phyloP scores from a whole-genome alignment of 23 red algal genomes.

The Chondrus crispus region DNA sequence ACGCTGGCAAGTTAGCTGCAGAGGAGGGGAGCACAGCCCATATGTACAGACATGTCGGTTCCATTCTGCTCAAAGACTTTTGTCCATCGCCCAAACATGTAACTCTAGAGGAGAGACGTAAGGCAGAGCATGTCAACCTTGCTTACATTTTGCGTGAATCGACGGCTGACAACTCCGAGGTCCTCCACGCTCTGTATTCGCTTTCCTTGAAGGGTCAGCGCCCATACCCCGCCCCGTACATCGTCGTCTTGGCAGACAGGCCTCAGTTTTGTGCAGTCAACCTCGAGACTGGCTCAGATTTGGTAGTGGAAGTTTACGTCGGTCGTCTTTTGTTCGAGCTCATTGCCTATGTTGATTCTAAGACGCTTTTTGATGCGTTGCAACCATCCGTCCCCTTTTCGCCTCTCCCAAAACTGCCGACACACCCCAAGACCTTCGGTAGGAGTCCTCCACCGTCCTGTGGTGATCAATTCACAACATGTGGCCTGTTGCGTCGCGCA shows the following conservation, averaged over 20 bases:
- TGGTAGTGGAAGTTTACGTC: slow-evolving; percentile 25
- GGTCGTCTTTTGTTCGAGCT: slow-evolving; percentile 51
- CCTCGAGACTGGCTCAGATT: not conserved
- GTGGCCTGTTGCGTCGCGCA: slow-evolving; percentile 27
- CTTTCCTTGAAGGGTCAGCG: not conserved
- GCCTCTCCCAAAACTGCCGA: not conserved
- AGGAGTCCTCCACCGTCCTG: not conserved
- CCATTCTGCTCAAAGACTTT: not conserved
- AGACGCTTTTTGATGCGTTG: slow-evolving; percentile 19
- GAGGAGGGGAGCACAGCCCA: not conserved
- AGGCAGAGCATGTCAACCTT: slow-evolving; percentile 12
- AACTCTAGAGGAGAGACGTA: not conserved
- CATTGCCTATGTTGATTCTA: slow-evolving; percentile 47
- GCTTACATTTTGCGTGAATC: not conserved
- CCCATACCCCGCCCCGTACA: slow-evolving; percentile 29
- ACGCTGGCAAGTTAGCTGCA: slow-evolving; percentile 32
- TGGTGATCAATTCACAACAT: not conserved
- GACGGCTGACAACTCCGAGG: not conserved
- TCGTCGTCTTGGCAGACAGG: slow-evolving; percentile 33
- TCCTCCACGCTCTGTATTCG: slow-evolving; percentile 25
- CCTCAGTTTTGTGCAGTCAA: not conserved
- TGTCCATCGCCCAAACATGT: not conserved
- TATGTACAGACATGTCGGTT: slow-evolving; percentile 52
- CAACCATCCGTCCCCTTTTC: slow-evolving; percentile 5
- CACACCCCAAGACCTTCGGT: not conserved